Conservation (phyloP, 1,284 basidiomycete genomes). For the Cerioporus squamosus region DNA sequence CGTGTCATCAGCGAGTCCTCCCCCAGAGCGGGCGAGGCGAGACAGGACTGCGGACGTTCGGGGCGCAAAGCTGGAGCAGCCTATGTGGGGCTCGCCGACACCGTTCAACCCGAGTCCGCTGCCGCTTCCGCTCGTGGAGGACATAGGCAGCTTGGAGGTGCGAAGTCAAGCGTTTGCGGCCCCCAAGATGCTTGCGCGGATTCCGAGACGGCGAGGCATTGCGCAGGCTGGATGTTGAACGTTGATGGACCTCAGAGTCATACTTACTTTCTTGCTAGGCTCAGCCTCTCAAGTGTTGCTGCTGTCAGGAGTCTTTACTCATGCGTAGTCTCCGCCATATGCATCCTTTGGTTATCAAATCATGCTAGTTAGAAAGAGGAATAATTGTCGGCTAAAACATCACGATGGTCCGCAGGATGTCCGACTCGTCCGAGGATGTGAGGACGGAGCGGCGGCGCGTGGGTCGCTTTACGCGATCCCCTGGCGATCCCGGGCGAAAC, state of each 20-base stretch:
- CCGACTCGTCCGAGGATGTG: too few relatives aligned
- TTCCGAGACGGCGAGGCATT: slow-evolving; percentile 12
- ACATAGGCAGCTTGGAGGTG: slow-evolving; percentile 12
- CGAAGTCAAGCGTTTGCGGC: slow-evolving; percentile 12
- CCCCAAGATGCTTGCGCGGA: slow-evolving; percentile 12
- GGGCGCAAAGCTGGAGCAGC: slow-evolving; percentile 15
- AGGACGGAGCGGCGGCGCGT: too few relatives aligned
- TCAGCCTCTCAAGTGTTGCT: not conserved
- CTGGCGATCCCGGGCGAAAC: not conserved
- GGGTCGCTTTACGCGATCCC: not conserved
- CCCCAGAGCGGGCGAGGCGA: slow-evolving; percentile 10
- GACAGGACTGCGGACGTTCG: not conserved
- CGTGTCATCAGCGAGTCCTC: slow-evolving; percentile 9
- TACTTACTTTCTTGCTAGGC: not conserved
- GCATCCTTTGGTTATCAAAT: not conserved
- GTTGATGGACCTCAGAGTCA: not conserved
- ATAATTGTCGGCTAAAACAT: too few relatives aligned
- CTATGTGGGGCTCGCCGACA: slow-evolving; percentile 27
- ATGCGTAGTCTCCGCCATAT: not conserved
- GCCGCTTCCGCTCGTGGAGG: slow-evolving; percentile 26
- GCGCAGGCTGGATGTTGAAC: slow-evolving; percentile 16
- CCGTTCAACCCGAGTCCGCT: slow-evolving; percentile 29
- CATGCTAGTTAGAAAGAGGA: too few relatives aligned
- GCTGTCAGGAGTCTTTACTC: not conserved
- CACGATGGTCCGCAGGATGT: too few relatives aligned